Evolutionary conservation across 2,329 filamentous ascomycete genomes (phyloP).

Genomic region (Cladosporium halotolerans): DNA sequence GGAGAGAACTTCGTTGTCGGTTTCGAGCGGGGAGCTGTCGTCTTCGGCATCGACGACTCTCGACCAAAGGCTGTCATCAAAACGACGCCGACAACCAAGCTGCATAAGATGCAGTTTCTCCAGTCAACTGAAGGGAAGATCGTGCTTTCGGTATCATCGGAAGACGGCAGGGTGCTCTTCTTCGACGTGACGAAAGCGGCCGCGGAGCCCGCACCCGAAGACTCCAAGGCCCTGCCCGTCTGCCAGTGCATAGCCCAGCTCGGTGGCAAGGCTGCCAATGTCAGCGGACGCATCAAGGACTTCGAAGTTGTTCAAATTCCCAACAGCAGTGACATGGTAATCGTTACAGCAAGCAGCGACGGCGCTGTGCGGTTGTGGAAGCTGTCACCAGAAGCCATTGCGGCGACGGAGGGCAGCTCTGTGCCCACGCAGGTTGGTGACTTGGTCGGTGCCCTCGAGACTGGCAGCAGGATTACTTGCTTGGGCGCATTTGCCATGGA

Average conservation of each 20-base stretch:
- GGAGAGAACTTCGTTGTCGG: slow-evolving; percentile 81
- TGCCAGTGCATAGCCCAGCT: slow-evolving; percentile 62
- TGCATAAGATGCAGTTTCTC: slow-evolving; percentile 76
- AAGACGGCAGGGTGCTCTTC: slow-evolving; percentile 82
- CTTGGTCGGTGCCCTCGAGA: slow-evolving; percentile 72
- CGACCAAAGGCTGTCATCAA: slow-evolving; percentile 69
- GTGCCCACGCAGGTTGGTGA: slow-evolving; percentile 51
- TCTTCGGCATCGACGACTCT: slow-evolving; percentile 78
- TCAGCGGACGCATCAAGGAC: slow-evolving; percentile 76
- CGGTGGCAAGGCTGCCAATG: slow-evolving; percentile 59
- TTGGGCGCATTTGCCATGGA: slow-evolving; percentile 77
- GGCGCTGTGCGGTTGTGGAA: slow-evolving; percentile 77
- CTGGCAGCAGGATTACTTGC: slow-evolving; percentile 84
- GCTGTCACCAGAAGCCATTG: slow-evolving; percentile 13
- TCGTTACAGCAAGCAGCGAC: slow-evolving; percentile 77
- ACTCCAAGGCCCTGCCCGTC: slow-evolving; percentile 37
- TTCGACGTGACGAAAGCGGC: slow-evolving; percentile 57
- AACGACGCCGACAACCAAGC: slow-evolving; percentile 63
- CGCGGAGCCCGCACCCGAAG: slow-evolving; percentile 37
- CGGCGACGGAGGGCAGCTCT: slow-evolving; percentile 16
- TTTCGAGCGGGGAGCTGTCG: slow-evolving; percentile 77
- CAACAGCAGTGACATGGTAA: slow-evolving; percentile 36
- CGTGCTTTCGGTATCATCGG: slow-evolving; percentile 72
- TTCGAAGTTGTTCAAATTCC: slow-evolving; percentile 59
- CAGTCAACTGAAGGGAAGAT: slow-evolving; percentile 33